Conservation (phyloP, 2,329 filamentous ascomycete genomes). For the Aureobasidium sp. region DNA sequence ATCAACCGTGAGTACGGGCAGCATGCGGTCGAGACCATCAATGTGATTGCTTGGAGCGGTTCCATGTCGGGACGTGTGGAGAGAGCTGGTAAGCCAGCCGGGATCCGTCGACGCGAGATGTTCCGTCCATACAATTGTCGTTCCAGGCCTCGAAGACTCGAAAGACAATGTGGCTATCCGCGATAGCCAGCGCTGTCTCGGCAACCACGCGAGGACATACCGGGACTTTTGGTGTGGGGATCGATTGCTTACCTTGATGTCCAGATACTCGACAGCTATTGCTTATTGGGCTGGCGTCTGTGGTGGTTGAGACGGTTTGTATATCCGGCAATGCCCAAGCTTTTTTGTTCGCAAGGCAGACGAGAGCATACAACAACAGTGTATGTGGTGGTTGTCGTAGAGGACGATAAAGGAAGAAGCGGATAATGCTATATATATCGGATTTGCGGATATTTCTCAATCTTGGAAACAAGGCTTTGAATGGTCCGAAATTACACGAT, state of each 20-base stretch:
- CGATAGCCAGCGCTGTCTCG: background rate
- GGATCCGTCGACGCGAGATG: background rate
- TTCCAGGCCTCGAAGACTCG: background rate
- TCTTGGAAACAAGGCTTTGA: background rate
- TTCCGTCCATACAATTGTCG: constrained; percentile 8
- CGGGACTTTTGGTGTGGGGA: background rate
- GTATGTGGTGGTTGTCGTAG: background rate
- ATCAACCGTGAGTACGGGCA: background rate
- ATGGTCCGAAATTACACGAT: background rate
- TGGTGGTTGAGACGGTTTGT: background rate
- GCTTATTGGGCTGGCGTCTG: background rate
- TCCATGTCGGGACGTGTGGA: constrained; percentile 8
- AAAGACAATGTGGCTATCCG: background rate
- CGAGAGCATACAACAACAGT: background rate
- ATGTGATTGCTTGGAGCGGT: background rate
- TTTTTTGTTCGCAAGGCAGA: background rate
- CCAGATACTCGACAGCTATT: background rate
- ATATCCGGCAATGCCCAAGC: background rate
- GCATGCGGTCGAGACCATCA: background rate
- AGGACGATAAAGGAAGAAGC: background rate
- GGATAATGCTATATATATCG: constrained; percentile 6
- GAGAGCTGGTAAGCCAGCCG: constrained; percentile 2
- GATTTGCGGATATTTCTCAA: background rate
- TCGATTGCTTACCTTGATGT: constrained; percentile 8
- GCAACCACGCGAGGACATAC: background rate